A percentile compares a stretch with the other conserved stretches of the same genome.
These are phyloP conservation scores for Backusella tarrabulga DNA, from an alignment of 192 early-diverging fungal species.

Conservation along the genomic window DNA sequence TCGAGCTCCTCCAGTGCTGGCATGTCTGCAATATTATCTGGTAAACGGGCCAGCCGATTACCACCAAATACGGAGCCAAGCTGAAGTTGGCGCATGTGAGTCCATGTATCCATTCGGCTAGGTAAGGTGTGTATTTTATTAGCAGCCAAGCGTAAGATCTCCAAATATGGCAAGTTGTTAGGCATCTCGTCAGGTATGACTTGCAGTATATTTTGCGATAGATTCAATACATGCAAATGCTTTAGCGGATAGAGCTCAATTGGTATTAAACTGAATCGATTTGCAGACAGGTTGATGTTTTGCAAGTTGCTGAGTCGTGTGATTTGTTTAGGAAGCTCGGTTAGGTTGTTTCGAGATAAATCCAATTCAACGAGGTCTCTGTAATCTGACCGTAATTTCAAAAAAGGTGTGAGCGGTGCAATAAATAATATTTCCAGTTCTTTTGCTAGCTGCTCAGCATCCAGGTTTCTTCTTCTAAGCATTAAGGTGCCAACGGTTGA, in stretches of 20 bases:
- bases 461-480: constrained; percentile 41
- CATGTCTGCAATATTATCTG: constrained; percentile 44
- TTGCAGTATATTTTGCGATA: constrained; percentile 47
- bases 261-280: constrained; percentile 45
- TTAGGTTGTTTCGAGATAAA: constrained; percentile 50
- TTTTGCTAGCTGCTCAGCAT: constrained; percentile 35
- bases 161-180: constrained; percentile 33
- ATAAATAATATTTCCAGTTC: constrained; percentile 30
- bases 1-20: constrained; percentile 44
- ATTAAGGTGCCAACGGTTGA: constrained; percentile 16
- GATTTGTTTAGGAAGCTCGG: constrained; percentile 40
- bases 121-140: constrained; percentile 46
- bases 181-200: constrained; percentile 39
- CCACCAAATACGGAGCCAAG: constrained; percentile 56
- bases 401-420: constrained; percentile 33
- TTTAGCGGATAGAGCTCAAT: constrained; percentile 40
- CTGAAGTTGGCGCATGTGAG: constrained; percentile 41
- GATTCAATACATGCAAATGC: constrained; percentile 42
- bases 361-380: constrained; percentile 46
- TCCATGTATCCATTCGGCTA: constrained; percentile 32
- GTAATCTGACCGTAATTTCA: constrained; percentile 9
- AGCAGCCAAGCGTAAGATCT: constrained; percentile 37
- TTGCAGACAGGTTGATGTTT: constrained; percentile 46
- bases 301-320: constrained; percentile 27
- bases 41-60: constrained; percentile 40